A percentile compares a stretch with the other conserved stretches of the same genome.
Conservation (phyloP, 2,329 filamentous ascomycete species). For the Fonsecaea nubica region DNA sequence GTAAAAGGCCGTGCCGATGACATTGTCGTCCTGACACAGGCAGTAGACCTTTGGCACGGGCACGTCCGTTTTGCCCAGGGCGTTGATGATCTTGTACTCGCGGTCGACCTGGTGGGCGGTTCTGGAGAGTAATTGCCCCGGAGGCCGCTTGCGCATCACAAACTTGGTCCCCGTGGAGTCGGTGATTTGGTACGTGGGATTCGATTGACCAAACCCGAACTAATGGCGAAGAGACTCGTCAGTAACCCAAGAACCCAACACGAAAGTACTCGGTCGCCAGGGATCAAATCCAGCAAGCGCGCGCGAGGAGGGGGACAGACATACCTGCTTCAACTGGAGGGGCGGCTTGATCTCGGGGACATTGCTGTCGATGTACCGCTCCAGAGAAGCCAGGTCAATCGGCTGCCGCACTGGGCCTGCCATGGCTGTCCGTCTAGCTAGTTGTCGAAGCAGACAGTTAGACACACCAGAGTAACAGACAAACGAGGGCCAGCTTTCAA, state of each 20-base stretch:
- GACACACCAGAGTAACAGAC: neutral
- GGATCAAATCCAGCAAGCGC: too few species aligned
- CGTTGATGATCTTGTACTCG: conserved; percentile 89
- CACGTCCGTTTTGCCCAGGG: conserved; percentile 78
- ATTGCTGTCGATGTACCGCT: conserved; percentile 76
- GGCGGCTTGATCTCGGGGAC: conserved; percentile 86
- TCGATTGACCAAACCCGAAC: conserved; percentile 98
- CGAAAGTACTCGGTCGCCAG: too few species aligned
- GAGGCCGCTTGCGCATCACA: conserved; percentile 97
- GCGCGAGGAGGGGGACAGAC: conserved; percentile 30
- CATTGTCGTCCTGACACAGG: conserved; percentile 79
- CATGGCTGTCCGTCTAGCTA: conserved; percentile 54
- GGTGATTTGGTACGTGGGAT: conserved; percentile 93
- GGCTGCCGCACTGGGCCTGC: conserved; percentile 88
- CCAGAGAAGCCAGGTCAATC: conserved; percentile 80
- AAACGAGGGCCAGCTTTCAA: too few species aligned
- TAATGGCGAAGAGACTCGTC: conserved; percentile 47
- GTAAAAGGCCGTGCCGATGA: conserved; percentile 93
- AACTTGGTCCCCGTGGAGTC: conserved; percentile 72
- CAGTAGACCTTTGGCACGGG: conserved; percentile 83
- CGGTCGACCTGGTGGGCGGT: conserved; percentile 96
- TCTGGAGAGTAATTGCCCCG: conserved; percentile 89
- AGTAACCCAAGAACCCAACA: too few species aligned
- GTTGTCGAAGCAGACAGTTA: neutral
- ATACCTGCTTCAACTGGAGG: conserved; percentile 85